phyloP scores from a whole-genome alignment of 345 rosid genomes.

The Camelina neglecta region DNA sequence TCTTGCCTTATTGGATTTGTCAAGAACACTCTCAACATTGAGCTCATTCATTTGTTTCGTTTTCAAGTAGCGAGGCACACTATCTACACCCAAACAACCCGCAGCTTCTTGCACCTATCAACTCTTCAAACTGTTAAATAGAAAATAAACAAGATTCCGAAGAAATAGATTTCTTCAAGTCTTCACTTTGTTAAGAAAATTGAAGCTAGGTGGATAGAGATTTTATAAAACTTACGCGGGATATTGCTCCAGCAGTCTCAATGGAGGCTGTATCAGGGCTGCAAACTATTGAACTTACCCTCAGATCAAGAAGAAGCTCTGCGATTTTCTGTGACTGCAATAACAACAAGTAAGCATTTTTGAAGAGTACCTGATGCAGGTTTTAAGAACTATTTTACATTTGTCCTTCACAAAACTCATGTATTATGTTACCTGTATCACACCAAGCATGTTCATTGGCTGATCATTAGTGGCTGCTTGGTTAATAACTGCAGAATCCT shows the following conservation, averaged over 20 bases:
- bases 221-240: constrained; percentile 54
- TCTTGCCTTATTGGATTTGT: constrained; percentile 62
- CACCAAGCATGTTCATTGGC: constrained; percentile 81
- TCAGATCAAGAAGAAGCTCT: constrained; percentile 87
- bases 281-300: constrained; percentile 65
- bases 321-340: constrained; percentile 92
- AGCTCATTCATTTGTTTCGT: constrained; percentile 63
- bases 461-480: constrained; percentile 45
- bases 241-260: constrained; percentile 66
- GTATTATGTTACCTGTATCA: constrained; percentile 68
- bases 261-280: constrained; percentile 59
- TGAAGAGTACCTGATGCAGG: constrained; percentile 3
- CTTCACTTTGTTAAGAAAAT: neutral
- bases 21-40: constrained; percentile 51
- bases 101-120: constrained; percentile 95
- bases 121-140: constrained; percentile 13
- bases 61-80: constrained; percentile 74
- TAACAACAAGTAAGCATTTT: constrained; percentile 34
- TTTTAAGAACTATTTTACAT: neutral
- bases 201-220: neutral
- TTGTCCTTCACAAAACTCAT: neutral
- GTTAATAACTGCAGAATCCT: constrained; percentile 16
- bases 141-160: constrained; percentile 10
- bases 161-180: constrained; percentile 5
- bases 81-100: constrained; percentile 84